Conservation (phyloP, 306 rosid species). For the Psophocarpus tetragonolobus region DNA sequence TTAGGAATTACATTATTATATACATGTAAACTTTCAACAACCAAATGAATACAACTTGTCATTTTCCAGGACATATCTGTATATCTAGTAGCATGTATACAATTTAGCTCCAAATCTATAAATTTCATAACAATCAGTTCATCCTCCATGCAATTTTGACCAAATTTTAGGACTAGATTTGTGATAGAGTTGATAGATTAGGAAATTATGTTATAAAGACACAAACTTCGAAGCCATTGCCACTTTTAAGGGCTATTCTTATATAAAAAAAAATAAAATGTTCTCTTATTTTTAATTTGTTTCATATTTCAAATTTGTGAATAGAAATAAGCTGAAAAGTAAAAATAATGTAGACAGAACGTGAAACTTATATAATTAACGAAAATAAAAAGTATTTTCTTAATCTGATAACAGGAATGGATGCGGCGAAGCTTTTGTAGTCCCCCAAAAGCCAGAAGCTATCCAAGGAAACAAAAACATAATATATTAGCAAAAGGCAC, state of each 20-base stretch:
- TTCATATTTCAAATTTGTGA: background rate
- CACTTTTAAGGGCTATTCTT: background rate
- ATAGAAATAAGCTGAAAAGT: background rate
- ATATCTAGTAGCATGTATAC: background rate
- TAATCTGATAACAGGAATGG: background rate
- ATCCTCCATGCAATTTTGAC: background rate
- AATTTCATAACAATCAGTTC: background rate
- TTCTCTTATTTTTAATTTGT: background rate
- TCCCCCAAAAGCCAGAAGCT: background rate
- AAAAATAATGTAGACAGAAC: background rate
- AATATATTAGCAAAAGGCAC: background rate
- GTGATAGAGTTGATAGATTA: background rate
- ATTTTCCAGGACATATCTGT: background rate
- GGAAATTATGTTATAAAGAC: background rate
- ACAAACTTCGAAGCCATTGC: background rate
- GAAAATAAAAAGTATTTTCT: background rate
- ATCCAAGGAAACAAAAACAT: background rate
- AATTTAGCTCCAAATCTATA: background rate
- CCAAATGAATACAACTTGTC: background rate
- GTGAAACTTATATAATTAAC: background rate
- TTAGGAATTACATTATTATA: background rate
- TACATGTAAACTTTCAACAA: too few relatives aligned
- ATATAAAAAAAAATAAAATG: too few relatives aligned
- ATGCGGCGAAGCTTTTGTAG: background rate
- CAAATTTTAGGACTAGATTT: background rate